phyloP scores from a whole-genome alignment of 192 early-diverging fungal genomes.

The Chytriomyces hyalinus region DNA sequence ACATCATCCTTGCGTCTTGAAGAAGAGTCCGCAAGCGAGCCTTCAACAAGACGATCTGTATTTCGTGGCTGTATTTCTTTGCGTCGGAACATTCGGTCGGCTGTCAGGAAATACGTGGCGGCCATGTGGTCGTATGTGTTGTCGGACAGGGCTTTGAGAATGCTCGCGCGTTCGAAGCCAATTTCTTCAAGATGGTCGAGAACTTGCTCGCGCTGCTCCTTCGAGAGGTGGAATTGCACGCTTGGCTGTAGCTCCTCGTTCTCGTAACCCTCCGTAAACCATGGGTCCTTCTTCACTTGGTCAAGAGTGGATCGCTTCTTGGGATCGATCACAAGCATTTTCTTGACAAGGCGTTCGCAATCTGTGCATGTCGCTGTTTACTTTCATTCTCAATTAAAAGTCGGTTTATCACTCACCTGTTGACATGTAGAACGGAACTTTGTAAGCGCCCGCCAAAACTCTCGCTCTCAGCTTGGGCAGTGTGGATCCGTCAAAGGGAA shows the following conservation, averaged over 20 bases:
- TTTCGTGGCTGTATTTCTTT: constrained; percentile 37
- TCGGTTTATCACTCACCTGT: constrained; percentile 43
- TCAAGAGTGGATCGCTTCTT: constrained; percentile 60
- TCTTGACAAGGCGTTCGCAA: constrained; percentile 61
- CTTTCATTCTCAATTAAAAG: neutral
- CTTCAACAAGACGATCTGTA: constrained; percentile 37
- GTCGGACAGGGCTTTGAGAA: constrained; percentile 56
- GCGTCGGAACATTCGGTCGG: constrained; percentile 52
- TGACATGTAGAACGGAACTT: constrained; percentile 68
- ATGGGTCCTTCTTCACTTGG: constrained; percentile 60
- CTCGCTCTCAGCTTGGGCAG: constrained; percentile 58
- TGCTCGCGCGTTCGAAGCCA: constrained; percentile 52
- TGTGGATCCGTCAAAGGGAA: constrained; percentile 70
- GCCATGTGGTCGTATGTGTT: constrained; percentile 59
- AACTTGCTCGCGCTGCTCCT: constrained; percentile 53
- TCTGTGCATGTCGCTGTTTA: constrained; percentile 39
- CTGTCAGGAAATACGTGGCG: constrained; percentile 63
- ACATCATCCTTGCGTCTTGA: neutral
- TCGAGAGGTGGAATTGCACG: constrained; percentile 38
- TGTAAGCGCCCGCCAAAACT: constrained; percentile 61
- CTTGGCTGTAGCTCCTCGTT: constrained; percentile 41
- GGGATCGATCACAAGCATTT: constrained; percentile 64
- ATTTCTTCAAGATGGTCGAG: constrained; percentile 63
- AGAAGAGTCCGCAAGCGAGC: constrained; percentile 29
- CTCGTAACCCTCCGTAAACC: constrained; percentile 62